Evolutionary conservation across 164 flowering plant species (phyloP), one percentile per base, ranked within the genome.

Genomic region (Cinnamomum micranthum): DNA sequence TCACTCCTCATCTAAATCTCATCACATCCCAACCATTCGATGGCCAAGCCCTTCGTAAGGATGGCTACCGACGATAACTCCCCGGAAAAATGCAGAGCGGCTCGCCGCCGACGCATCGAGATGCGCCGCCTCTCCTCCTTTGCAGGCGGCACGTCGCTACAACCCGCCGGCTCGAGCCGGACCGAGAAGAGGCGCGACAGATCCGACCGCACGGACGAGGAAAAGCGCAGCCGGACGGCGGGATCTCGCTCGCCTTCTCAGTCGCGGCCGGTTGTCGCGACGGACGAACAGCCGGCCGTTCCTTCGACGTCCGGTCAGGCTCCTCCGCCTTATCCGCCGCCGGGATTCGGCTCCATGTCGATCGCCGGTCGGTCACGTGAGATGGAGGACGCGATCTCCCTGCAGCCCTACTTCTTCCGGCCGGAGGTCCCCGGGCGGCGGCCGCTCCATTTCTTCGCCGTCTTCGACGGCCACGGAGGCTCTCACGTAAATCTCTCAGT

Each of bases 381-480:
- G 20, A 89, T 87, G 92, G 92, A 89, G 68, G 91, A 88, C 55
- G 85, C 82, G 0, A 27, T 87, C 0, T 15, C 80, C 3, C 79
- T 78, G 20, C 70, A 55, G 47, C 76, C 82, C 41, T 69, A 52
- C 17, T 74, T 89, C 27, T 82, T 83, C 78, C 55, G 51, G 52
- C 84, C 84, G 74, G 83, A 67, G 31, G 65, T 75, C 0, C 25
- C 60, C 25, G 52, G 73, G 0, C 47, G 79, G 55, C 70, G 35
- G 55, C 78, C 86, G 33, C 33, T 86, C 41, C 90, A 89, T 75
- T 87, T 86, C 82, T 86, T 87, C 75, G 90, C 75, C 31, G 92
- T 89, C 6, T 89, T 67, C 69, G 90, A 89, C 63, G 92, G 92
- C 6, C 92, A 89, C 64, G 92, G 90, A 17, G 90, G 92, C 14